phyloP scores from a whole-genome alignment of 495 filamentous ascomycete genomes.

The Chaetomium fimeti region DNA sequence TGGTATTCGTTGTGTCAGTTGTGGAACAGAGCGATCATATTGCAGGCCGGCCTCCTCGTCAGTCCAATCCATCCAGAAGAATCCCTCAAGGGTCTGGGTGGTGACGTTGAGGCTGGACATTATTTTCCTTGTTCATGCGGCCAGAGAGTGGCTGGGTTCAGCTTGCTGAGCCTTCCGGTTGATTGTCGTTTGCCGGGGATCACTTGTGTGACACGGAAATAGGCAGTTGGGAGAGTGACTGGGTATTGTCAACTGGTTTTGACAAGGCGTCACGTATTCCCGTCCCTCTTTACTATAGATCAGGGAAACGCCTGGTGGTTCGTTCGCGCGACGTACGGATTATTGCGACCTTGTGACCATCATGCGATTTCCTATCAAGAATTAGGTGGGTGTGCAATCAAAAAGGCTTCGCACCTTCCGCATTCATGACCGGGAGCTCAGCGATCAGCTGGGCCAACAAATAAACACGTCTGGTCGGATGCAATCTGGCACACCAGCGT shows the following conservation, averaged over 20 bases:
- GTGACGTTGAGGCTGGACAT: conserved; percentile 49
- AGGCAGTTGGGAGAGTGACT: conserved; percentile 9
- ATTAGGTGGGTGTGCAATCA: background rate
- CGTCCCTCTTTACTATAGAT: conserved; percentile 4
- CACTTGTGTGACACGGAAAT: background rate
- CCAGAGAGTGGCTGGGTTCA: background rate
- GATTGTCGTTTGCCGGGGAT: conserved; percentile 19
- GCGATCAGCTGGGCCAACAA: conserved; percentile 13
- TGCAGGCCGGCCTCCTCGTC: conserved; percentile 44
- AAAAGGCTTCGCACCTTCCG: conserved; percentile 13
- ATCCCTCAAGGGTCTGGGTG: conserved; percentile 43
- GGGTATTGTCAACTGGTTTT: conserved; percentile 23
- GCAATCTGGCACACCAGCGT: background rate
- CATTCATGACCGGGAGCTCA: conserved; percentile 25
- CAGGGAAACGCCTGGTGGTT: conserved; percentile 18
- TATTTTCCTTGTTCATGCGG: conserved; percentile 1
- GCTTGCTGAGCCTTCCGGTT: background rate
- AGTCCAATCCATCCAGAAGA: conserved; percentile 43
- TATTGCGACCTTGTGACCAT: conserved; percentile 22
- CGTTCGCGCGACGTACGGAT: conserved; percentile 22
- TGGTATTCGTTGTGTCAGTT: conserved; percentile 49
- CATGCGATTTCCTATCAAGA: conserved; percentile 13
- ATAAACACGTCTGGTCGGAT: background rate
- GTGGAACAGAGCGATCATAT: conserved; percentile 50
- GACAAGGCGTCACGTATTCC: background rate